Conservation (phyloP, 2,329 filamentous ascomycete species). For the Cryphonectria radicalis region DNA sequence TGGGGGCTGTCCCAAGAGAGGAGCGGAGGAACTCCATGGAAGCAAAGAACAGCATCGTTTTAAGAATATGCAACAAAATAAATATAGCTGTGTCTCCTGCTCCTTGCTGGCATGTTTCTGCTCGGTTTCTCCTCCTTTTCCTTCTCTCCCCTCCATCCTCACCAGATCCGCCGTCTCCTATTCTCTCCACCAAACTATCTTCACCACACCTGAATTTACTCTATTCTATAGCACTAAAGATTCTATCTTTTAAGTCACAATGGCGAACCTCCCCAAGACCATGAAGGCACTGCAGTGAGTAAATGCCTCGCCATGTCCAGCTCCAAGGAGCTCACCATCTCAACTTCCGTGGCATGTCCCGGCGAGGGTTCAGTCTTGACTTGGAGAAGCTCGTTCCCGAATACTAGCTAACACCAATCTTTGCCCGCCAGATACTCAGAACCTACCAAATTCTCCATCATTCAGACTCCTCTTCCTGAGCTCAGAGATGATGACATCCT, state of each 20-base stretch:
- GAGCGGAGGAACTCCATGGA: not conserved
- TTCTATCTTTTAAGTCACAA: constrained; percentile 32
- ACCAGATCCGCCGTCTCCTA: not conserved
- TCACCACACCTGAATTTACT: constrained; percentile 5
- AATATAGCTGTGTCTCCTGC: constrained; percentile 8
- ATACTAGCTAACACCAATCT: too few species aligned
- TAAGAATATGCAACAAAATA: not conserved
- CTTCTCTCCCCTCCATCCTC: not conserved
- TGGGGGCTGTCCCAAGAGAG: constrained; percentile 21
- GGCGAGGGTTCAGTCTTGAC: not conserved
- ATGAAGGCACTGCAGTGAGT: constrained; percentile 39
- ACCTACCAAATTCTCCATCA: constrained; percentile 59
- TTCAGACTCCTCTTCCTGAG: constrained; percentile 64
- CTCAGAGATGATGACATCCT: constrained; percentile 64
- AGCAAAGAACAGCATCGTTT: not conserved
- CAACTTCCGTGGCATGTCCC: not conserved
- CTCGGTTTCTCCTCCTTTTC: not conserved
- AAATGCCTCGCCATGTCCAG: not conserved
- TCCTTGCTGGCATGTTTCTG: constrained; percentile 7
- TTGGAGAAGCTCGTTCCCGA: not conserved
- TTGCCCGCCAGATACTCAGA: constrained; percentile 32
- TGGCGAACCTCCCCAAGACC: constrained; percentile 42
- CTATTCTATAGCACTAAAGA: not conserved
- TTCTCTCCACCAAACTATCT: not conserved
- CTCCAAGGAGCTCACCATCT: not conserved